phyloP scores from a whole-genome alignment of 2,329 filamentous ascomycete species.

The Exophiala bonariae region DNA sequence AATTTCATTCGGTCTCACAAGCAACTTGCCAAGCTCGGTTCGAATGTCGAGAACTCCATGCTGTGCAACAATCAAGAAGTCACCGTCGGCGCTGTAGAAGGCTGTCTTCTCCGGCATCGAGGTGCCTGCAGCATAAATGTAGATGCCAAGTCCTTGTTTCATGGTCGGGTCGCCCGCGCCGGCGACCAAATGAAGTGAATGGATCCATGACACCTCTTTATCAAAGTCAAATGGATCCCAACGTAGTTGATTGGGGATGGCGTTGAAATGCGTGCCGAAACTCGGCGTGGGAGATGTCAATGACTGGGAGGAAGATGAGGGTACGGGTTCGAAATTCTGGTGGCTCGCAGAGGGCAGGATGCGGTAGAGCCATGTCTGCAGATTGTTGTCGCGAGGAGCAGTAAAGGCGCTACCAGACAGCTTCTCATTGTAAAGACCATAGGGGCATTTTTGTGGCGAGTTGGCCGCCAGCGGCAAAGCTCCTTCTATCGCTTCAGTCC shows the following conservation, averaged over 20 bases:
- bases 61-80: conserved; percentile 74
- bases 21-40: conserved; percentile 72
- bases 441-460: conserved; percentile 76
- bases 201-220: conserved; percentile 65
- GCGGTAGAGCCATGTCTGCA: conserved; percentile 72
- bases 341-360: conserved; percentile 66
- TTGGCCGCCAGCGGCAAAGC: conserved; percentile 75
- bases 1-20: conserved; percentile 78
- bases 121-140: conserved; percentile 75
- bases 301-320: conserved; percentile 48
- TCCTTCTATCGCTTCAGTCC: conserved; percentile 73
- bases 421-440: conserved; percentile 80
- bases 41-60: conserved; percentile 72
- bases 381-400: conserved; percentile 66
- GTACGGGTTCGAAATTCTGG: conserved; percentile 46
- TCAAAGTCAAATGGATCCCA: conserved; percentile 79
- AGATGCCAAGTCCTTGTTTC: conserved; percentile 77
- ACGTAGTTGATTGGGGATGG: conserved; percentile 77
- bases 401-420: conserved; percentile 73
- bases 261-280: conserved; percentile 61
- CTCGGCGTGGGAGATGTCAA: conserved; percentile 49
- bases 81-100: conserved; percentile 82
- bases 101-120: conserved; percentile 74
- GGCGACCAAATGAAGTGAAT: conserved; percentile 70
- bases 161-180: conserved; percentile 76